phyloP scores from a whole-genome alignment of 129 eudicot genomes.

The Arctium lappa region DNA sequence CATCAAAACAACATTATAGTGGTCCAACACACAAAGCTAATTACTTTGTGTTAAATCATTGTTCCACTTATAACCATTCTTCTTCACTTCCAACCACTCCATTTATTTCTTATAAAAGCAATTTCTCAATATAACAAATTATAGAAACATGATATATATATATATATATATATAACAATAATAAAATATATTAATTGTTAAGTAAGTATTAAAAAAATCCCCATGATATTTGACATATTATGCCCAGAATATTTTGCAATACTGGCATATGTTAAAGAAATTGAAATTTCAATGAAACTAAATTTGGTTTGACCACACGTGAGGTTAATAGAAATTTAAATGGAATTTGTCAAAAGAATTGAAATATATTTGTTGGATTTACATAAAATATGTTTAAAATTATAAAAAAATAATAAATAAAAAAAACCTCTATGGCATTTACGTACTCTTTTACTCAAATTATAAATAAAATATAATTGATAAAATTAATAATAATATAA shows the following conservation, averaged over 20 bases:
- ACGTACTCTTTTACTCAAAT: not conserved
- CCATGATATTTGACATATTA: not conserved
- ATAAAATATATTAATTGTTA: not conserved
- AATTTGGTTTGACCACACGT: too few relatives aligned
- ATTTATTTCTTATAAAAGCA: not conserved
- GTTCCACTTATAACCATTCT: slow-evolving; percentile 15
- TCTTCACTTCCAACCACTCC: slow-evolving; percentile 14
- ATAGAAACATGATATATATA: not conserved
- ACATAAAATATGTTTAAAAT: too few relatives aligned
- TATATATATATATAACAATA: not conserved
- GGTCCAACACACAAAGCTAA: not conserved
- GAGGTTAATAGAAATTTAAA: too few relatives aligned
- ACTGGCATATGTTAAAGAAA: not conserved
- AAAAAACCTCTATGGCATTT: too few relatives aligned
- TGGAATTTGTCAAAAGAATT: too few relatives aligned
- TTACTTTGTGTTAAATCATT: slow-evolving; percentile 2
- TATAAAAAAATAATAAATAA: too few relatives aligned
- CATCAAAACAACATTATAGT: not conserved
- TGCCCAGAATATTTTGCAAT: not conserved
- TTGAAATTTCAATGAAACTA: too few relatives aligned
- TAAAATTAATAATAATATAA: too few relatives aligned
- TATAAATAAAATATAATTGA: too few relatives aligned
- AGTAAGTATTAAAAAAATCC: not conserved
- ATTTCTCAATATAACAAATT: not conserved
- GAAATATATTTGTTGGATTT: too few relatives aligned